Evolutionary conservation across 2,329 filamentous ascomycete species (phyloP), one percentile per base, ranked within the genome.

Genomic region (Aspergillus ibericus): DNA sequence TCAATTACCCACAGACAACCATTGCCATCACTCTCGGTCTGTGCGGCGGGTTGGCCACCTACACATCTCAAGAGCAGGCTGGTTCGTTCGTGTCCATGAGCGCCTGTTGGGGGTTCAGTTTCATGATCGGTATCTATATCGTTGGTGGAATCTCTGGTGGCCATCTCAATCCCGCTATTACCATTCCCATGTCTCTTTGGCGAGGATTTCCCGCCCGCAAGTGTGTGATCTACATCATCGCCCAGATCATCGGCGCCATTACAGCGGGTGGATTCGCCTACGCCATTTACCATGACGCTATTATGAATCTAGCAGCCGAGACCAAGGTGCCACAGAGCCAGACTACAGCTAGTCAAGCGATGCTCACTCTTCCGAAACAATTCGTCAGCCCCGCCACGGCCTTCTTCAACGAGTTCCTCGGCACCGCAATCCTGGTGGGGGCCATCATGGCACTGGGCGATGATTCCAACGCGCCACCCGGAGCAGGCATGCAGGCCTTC

Each of bases 121-220:
- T 72, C 53, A 73, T 72, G 68, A 58, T 80, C 0, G 80, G 72
- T 5, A 78, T 80, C 58, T 80, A 80, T 52, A 56, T 78, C 3
- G 73, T 75, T 1, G 80, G 78, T 63, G 80, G 80, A 15, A 72
- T 81, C 4, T 80, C 77, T 4, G 80, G 80, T 57, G 78, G 75
- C 0, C 80, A 82, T 55, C 69, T 82, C n/a, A 82, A 81, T 50
- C 80, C 80, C 0, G 77, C 74, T 0, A 72, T 82, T 6, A 78
- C 78, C 0, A 70, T 81, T 16, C 47, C 67, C 1, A 60, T 75
- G 3, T 66, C 65, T 13, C 59, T 72, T 3, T 76, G 69, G 48
- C 72, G 73, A 3, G 74, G 74, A 10, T 76, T 77, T 38, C 74
- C 73, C 0, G 68, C 63, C 7, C 61, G 64, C 0, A 61, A 66